phyloP scores from a whole-genome alignment of 2,329 filamentous ascomycete species.

The Akanthomyces uredinophilus region DNA sequence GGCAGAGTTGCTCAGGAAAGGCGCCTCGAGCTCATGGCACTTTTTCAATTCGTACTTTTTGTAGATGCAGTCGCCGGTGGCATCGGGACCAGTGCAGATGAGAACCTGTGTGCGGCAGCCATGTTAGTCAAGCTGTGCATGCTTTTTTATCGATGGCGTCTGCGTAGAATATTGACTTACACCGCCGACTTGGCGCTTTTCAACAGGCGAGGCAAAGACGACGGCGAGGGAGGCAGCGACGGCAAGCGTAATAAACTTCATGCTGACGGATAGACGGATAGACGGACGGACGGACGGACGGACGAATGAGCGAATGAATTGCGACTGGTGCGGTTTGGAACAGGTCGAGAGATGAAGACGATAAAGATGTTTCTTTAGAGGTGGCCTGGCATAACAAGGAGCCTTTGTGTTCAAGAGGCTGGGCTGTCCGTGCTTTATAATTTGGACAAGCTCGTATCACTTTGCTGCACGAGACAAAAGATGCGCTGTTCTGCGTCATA shows the following conservation, averaged over 20 bases:
- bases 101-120: slow-evolving; percentile 33
- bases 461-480: background rate
- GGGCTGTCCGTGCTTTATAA: background rate
- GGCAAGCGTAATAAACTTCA: slow-evolving; percentile 27
- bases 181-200: slow-evolving; percentile 41
- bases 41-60: slow-evolving; percentile 36
- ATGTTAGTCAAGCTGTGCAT: background rate
- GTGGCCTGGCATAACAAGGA: background rate
- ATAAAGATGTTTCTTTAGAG: background rate
- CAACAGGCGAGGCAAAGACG: slow-evolving; percentile 27
- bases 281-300: too few relatives aligned
- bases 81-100: slow-evolving; percentile 46
- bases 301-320: too few relatives aligned
- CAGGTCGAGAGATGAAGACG: background rate
- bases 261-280: slow-evolving; percentile 16
- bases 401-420: background rate
- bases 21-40: slow-evolving; percentile 41
- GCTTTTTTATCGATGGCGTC: background rate
- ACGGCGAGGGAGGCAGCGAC: slow-evolving; percentile 15
- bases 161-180: slow-evolving; percentile 32
- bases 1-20: slow-evolving; percentile 36
- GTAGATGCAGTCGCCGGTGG: slow-evolving; percentile 43
- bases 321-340: background rate
- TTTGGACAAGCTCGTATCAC: background rate
- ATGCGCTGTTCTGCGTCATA: background rate